Evolutionary conservation across 2,329 filamentous ascomycete species (phyloP), one percentile per base, ranked within the genome.

Genomic region (Stachybotrys chartarum): DNA sequence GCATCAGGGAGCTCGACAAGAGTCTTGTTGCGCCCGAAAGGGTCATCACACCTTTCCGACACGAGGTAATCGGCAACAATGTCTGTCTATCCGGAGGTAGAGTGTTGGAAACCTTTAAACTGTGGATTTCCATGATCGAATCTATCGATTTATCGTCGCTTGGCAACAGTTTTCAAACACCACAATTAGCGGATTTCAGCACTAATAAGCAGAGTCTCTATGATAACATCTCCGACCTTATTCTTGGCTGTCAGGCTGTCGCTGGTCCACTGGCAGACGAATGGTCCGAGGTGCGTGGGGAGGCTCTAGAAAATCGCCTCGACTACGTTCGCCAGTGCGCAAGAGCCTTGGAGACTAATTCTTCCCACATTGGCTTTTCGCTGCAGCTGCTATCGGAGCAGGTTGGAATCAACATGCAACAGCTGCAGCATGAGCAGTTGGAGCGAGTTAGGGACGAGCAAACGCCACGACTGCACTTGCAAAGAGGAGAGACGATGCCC

Each of bases 181-280:
- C 91, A 0, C 90, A 95, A 63, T 75, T 97, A 35, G 81, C 85
- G 51, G 94, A 97, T 63, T 97, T 97, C 69, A 87, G 86, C 65
- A 82, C 86, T 35, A 90, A 96, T 69, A 97, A 97, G 72, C 94
- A 99, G 70, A 89, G 88, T 63, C 78, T 96, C 17, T 97, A 97
- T 71, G 94, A 97, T 70, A 88, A 91, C 57, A 88, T 96, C 55
- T 92, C 91, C 8, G 94, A 97, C 68, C 81, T 99, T 31, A 75
- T 97, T 5, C 75, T 96, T 52, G 85, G 87, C 56, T 97, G 92
- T 65, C 94, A 99, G 72, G 85, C 89, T 30, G 88, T 97, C n/a
- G 90, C 91, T 6, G 90, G 90, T 8, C 94, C 94, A 6, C 73
- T 99, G 48, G 90, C 88, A 8, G 94, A 99, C 68, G 94, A 99